A percentile compares a stretch with the other conserved stretches of the same genome.
Evolutionary conservation across 345 rosid genomes (phyloP).

Genomic region (Rubroshorea leprosula): DNA sequence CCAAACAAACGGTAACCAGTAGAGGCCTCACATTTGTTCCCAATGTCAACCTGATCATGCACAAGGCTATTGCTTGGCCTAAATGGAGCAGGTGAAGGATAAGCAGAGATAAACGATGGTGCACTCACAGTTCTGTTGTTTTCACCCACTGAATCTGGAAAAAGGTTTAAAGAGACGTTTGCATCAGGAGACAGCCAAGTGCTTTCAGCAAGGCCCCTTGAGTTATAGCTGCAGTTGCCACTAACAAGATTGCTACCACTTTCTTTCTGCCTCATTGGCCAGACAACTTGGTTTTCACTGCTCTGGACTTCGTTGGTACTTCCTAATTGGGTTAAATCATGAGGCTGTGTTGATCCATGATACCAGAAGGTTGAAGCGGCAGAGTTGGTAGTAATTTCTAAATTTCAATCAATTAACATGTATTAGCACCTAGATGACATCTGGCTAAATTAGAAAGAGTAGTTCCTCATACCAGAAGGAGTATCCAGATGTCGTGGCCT

Average conservation of each 20-base stretch:
- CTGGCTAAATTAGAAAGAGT: not conserved
- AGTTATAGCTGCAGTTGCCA: conserved; percentile 19
- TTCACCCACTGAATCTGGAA: conserved; percentile 22
- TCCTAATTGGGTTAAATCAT: conserved; percentile 27
- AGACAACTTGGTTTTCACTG: conserved; percentile 32
- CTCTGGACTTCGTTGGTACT: conserved; percentile 39
- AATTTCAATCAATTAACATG: conserved; percentile 13
- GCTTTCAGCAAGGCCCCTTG: conserved; percentile 24
- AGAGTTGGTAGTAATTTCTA: conserved; percentile 44
- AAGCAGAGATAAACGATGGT: conserved; percentile 20
- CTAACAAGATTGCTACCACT: conserved; percentile 20
- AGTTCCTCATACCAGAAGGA: conserved; percentile 38
- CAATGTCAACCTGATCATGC: conserved; percentile 30
- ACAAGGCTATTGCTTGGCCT: conserved; percentile 21
- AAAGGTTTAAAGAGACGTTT: conserved; percentile 28
- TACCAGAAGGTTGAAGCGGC: conserved; percentile 42
- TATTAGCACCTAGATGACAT: not conserved
- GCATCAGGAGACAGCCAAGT: conserved; percentile 25
- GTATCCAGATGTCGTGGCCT: conserved; percentile 45
- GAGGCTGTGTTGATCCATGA: conserved; percentile 35
- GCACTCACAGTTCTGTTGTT: conserved; percentile 16
- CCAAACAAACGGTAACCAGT: conserved; percentile 58
- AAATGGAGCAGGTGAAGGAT: conserved; percentile 14
- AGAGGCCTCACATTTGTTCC: conserved; percentile 32
- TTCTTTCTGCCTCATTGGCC: conserved; percentile 35